Conservation (phyloP, 2,329 filamentous ascomycete genomes). For the Bipolaris victoriae region DNA sequence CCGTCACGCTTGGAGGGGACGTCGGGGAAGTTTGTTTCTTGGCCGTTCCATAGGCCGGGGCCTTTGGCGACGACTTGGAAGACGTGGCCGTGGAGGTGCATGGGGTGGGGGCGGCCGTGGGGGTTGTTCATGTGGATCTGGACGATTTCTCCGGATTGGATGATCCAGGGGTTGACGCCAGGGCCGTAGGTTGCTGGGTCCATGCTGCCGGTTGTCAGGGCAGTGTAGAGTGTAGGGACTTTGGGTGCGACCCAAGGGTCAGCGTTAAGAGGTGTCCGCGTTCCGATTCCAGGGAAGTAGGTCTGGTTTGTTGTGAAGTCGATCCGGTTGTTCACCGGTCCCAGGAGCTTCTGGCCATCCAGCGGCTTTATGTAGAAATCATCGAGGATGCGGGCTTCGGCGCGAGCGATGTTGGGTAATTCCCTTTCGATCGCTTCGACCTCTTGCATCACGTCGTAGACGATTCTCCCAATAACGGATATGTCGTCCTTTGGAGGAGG, state of each 20-base stretch:
- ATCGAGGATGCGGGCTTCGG: conserved; percentile 66
- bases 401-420: conserved; percentile 59
- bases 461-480: conserved; percentile 24
- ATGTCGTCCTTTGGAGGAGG: conserved; percentile 22
- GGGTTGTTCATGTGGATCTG: conserved; percentile 49
- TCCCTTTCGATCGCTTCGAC: not conserved
- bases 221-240: conserved; percentile 80
- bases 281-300: conserved; percentile 65
- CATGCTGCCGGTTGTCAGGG: conserved; percentile 62
- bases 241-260: conserved; percentile 74
- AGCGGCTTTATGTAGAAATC: conserved; percentile 73
- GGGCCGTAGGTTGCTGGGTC: conserved; percentile 47
- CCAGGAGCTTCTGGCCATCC: conserved; percentile 66
- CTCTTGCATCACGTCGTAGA: conserved; percentile 19
- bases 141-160: conserved; percentile 44
- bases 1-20: conserved; percentile 39
- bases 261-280: conserved; percentile 58
- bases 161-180: conserved; percentile 40
- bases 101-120: conserved; percentile 41
- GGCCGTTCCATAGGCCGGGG: conserved; percentile 39
- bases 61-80: conserved; percentile 59
- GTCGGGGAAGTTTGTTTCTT: conserved; percentile 17
- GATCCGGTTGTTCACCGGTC: conserved; percentile 66
- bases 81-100: conserved; percentile 58
- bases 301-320: conserved; percentile 65